Percentiles rank a stretch among this genome's conserved stretches.
phyloP scores from a whole-genome alignment of 2,329 filamentous ascomycete species.

The Phaeosphaeriaceae sp. region DNA sequence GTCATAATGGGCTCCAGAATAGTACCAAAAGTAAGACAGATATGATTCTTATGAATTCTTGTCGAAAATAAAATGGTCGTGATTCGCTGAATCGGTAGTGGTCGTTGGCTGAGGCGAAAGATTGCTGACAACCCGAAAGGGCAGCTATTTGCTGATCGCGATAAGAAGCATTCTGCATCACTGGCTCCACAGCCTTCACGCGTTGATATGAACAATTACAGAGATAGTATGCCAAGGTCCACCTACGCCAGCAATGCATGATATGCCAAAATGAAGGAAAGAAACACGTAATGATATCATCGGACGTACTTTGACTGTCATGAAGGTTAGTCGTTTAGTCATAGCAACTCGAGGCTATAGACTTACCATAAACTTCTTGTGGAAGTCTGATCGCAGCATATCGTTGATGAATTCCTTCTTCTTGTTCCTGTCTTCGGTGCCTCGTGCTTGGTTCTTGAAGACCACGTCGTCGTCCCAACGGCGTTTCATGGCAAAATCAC shows the following conservation, averaged over 20 bases:
- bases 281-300: slow-evolving; percentile 29
- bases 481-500: slow-evolving; percentile 90
- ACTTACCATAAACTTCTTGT: slow-evolving; percentile 90
- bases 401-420: slow-evolving; percentile 99
- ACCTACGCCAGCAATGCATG: slow-evolving; percentile 32
- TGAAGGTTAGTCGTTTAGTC: slow-evolving; percentile 16
- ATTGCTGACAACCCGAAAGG: slow-evolving; percentile 29
- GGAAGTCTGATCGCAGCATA: slow-evolving; percentile 91
- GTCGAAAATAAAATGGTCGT: slow-evolving; percentile 3
- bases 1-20: no score
- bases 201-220: slow-evolving; percentile 15
- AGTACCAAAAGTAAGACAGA: no score
- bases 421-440: slow-evolving; percentile 88
- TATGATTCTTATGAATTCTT: background rate
- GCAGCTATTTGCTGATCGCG: slow-evolving; percentile 40
- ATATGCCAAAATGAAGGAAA: slow-evolving; percentile 7
- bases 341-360: background rate
- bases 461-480: slow-evolving; percentile 99
- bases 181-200: slow-evolving; percentile 26
- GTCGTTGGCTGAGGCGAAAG: slow-evolving; percentile 22
- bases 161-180: slow-evolving; percentile 40
- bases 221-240: slow-evolving; percentile 22
- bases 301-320: slow-evolving; percentile 47
- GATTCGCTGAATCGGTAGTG: slow-evolving; percentile 18
- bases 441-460: slow-evolving; percentile 97